Base-by-base conservation (phyloP, 441 rosid genomes). In the Adansonia gregorii region DNA sequence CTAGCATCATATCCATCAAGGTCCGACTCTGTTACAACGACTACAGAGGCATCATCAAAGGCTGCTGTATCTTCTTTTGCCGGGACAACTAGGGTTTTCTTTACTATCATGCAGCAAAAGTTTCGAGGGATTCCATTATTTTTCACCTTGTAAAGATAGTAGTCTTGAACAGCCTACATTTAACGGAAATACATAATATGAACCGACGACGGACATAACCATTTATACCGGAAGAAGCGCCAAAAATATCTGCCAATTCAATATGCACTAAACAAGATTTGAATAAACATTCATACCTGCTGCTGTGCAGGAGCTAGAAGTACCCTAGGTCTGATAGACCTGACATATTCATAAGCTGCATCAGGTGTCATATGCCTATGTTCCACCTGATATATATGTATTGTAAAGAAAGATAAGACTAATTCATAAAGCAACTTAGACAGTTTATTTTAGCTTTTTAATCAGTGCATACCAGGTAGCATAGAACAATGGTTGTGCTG, bases 121-220 rank as follows among this genome's bases (percentile, higher is more conserved):
- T 20, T 72, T 77, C 43, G 39, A 19, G 65, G 48, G 59, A 14
- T 72, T 77, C 65, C 60, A 72, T 48, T 67, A 72, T 75, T 79
- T 73, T 75, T 82, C 68, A 83, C 81, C 78, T 74, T 82, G 24
- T 41, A 79, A 72, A 76, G 73, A 64, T 84, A 83, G 72, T 81
- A 89, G 31, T 82, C 85, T 81, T 84, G 85, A 82, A 86, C 91
- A 65, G 89, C 90, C 91, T 85, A 79, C 49, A 71, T 64, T 59
- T 54, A 14, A 31, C 54, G 45, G 43, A 69, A 52, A 52, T 15
- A 61, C 39, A n/a, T 4, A 8, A 63, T 9, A 51, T 63, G n/a
- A 78, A 14, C 27, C 9, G n/a, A 27, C 4, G 17, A n/a, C 15
- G 46, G 14, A 35, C 3, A 3, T 15, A 31, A 72, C 12, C 51